These are phyloP conservation scores for Sporothrix pseudoabietina DNA, from an alignment of 2,329 filamentous ascomycete species.

Conservation along the genomic window DNA sequence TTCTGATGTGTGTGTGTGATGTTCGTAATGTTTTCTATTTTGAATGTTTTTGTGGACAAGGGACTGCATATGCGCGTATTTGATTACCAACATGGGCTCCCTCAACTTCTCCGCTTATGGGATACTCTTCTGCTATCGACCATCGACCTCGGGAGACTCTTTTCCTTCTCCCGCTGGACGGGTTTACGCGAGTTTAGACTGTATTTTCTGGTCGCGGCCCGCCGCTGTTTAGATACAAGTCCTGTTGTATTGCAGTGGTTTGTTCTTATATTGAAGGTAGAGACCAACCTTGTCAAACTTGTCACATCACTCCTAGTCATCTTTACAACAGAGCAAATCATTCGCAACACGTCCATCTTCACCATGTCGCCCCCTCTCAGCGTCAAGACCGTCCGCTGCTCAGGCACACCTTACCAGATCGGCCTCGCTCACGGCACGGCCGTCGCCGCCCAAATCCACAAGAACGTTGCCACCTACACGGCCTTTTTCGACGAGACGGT, in stretches of 20 bases:
- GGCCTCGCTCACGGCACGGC: conserved; percentile 23
- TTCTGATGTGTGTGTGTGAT: too few species aligned
- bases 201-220: not conserved
- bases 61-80: too few species aligned
- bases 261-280: not conserved
- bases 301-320: not conserved
- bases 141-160: not conserved
- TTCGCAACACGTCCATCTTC: not conserved
- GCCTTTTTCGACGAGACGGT: conserved; percentile 26
- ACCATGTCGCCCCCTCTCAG: not conserved
- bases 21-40: too few species aligned
- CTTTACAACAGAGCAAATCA: not conserved
- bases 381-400: not conserved
- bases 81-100: not conserved
- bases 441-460: not conserved
- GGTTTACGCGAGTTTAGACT: not conserved
- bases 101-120: not conserved
- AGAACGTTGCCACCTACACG: conserved; percentile 18
- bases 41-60: too few species aligned
- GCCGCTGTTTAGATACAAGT: not conserved
- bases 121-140: not conserved
- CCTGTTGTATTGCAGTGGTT: not conserved
- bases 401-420: conserved; percentile 18
- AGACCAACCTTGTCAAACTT: too few species aligned
- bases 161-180: not conserved